phyloP scores from a whole-genome alignment of 345 rosid genomes.

The Firmiana major region DNA sequence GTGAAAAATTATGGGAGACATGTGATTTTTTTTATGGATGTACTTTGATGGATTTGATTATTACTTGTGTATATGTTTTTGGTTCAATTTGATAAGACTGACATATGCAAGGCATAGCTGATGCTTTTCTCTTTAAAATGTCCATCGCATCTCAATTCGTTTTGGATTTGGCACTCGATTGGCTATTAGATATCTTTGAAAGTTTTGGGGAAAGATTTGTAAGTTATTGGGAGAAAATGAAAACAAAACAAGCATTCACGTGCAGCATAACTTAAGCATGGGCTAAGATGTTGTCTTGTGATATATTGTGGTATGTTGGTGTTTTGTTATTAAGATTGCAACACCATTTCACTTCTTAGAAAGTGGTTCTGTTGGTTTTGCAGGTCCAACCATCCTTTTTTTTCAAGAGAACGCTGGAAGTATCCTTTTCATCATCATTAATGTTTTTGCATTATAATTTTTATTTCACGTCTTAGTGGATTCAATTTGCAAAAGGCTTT shows the following conservation, averaged over 20 bases:
- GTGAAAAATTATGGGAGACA: neutral
- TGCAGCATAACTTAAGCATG: neutral
- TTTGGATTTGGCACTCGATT: neutral
- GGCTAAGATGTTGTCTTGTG: neutral
- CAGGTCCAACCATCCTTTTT: conserved; percentile 97
- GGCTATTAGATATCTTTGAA: neutral
- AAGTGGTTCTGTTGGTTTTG: conserved; percentile 21
- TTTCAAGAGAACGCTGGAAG: conserved; percentile 99
- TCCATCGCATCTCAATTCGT: neutral
- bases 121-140: neutral
- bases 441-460: neutral
- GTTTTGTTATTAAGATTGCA: neutral
- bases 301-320: neutral
- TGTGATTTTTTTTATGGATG: neutral
- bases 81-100: neutral
- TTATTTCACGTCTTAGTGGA: neutral
- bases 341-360: neutral
- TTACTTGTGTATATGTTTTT: neutral
- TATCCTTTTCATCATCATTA: conserved; percentile 49
- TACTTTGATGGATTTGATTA: neutral
- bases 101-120: neutral
- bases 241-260: neutral
- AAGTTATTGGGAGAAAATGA: neutral
- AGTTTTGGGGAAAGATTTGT: neutral
- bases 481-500: neutral